Conservation (phyloP, 2,329 filamentous ascomycete species). For the Thelonectria olida region DNA sequence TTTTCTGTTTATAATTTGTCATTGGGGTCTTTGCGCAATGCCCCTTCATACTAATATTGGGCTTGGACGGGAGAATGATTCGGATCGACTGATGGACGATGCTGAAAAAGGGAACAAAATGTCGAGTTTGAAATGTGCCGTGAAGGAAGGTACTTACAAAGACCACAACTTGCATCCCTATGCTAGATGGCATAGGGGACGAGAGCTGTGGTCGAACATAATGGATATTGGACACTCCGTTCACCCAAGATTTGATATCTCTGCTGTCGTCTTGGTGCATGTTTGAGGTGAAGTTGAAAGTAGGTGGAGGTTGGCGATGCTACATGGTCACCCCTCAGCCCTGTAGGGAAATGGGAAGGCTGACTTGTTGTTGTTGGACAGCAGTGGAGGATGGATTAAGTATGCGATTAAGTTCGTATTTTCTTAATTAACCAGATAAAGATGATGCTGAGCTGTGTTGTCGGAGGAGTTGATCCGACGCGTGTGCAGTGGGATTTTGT, state of each 20-base stretch:
- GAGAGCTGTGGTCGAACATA: background rate
- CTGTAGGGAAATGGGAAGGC: background rate
- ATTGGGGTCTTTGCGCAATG: conserved; percentile 5
- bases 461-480: conserved; percentile 5
- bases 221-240: background rate
- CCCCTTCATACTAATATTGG: conserved; percentile 37
- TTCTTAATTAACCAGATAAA: background rate
- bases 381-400: background rate
- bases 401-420: conserved; percentile 6
- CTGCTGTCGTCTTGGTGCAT: background rate
- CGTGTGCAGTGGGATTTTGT: conserved; percentile 2
- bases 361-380: background rate
- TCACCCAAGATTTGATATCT: background rate
- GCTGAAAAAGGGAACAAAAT: background rate
- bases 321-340: background rate
- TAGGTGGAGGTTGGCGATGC: background rate
- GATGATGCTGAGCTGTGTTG: background rate
- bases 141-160: background rate
- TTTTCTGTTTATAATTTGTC: background rate
- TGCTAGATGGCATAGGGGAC: background rate
- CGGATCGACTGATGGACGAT: background rate
- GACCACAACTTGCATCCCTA: background rate
- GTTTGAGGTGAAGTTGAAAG: background rate
- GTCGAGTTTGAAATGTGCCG: background rate
- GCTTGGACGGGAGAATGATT: conserved; percentile 7